Evolutionary conservation across 176 grass and related monocot species (phyloP), one percentile per base, ranked within the genome.

Genomic region (Carex littledalei): DNA sequence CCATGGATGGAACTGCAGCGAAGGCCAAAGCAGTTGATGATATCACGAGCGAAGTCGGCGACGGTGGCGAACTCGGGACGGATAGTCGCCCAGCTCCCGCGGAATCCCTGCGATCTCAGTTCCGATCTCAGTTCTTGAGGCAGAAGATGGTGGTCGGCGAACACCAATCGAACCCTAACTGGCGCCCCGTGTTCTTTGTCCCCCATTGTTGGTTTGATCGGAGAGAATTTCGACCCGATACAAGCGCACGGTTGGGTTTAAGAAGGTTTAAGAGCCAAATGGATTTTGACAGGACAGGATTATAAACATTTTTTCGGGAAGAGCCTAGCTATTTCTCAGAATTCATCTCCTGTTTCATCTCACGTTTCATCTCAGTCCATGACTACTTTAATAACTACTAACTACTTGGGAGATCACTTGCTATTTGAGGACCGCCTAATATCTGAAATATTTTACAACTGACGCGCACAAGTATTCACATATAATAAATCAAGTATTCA

Each of bases 121-220:
- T 67, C 2, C 17, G 80, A 63, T 83, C 61, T 39, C 80, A 54
- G 80, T 6, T 83, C 80, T 62, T 83, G 34, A 5, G 60, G 67
- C 62, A 83, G 39, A 24, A 83, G 55, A 63, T 81, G 56, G 13
- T 39, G 62, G 20, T 67, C 62, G 62, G 61, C 39, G 80, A 83
- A 67, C 4, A 53, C 58, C 6, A 83, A 24, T 39, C 41, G 62
- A 43, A 83, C 61, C 80, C 80, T 83, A 32, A 83, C 62, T 26
- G 62, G 57, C 32, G 32, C 20, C 60, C 29, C 39, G 3, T 14
- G 59, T 49, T 64, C 10, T 26, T 41, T 24, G 6, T 22, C 22
- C 80, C 52, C 61, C 80, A 50, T 67, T 67, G 61, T 63, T 52
- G 80, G 8, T 15, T 16, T 45, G 2, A 13, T 5, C 0, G 47